These are phyloP conservation scores for Kwoniella sp. DNA, from an alignment of 768 basidiomycete species.

Conservation along the genomic window DNA sequence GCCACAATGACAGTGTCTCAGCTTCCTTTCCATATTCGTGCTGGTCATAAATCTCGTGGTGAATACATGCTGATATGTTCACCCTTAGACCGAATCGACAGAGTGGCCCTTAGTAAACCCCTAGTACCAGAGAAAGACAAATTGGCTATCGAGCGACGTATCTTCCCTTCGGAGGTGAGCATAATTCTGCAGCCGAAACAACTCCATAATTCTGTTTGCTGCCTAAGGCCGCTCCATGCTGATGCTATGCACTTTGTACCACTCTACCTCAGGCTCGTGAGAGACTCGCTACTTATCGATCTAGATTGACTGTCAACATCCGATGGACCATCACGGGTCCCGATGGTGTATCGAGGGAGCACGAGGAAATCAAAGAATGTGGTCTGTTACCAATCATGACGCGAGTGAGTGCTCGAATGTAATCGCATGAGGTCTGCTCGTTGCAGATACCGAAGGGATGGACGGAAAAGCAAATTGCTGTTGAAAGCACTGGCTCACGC, in stretches of 20 bases:
- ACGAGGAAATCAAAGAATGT: conserved; percentile 76
- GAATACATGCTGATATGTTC: background rate
- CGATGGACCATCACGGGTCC: conserved; percentile 70
- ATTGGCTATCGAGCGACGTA: conserved; percentile 70
- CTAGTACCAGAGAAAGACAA: conserved; percentile 83
- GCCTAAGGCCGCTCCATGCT: background rate
- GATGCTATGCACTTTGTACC: background rate
- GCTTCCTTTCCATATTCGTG: background rate
- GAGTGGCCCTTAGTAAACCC: conserved; percentile 78
- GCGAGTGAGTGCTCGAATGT: conserved; percentile 65
- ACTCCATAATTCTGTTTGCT: background rate
- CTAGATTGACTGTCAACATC: conserved; percentile 81
- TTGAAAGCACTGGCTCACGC: too few species aligned
- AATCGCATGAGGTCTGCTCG: background rate
- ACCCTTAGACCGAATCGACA: conserved; percentile 81
- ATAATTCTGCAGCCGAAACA: background rate
- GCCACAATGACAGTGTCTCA: too few species aligned
- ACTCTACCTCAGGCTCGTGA: conserved; percentile 73
- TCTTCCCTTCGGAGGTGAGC: conserved; percentile 85
- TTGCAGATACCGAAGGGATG: background rate
- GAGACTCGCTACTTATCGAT: conserved; percentile 86
- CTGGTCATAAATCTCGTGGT: background rate
- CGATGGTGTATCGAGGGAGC: conserved; percentile 65
- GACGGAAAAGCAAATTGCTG: too few species aligned
- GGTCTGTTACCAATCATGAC: conserved; percentile 96